Evolutionary conservation across 768 basidiomycete species (phyloP), one percentile per base, ranked within the genome.

Genomic region (Lactifluus rugatus): DNA sequence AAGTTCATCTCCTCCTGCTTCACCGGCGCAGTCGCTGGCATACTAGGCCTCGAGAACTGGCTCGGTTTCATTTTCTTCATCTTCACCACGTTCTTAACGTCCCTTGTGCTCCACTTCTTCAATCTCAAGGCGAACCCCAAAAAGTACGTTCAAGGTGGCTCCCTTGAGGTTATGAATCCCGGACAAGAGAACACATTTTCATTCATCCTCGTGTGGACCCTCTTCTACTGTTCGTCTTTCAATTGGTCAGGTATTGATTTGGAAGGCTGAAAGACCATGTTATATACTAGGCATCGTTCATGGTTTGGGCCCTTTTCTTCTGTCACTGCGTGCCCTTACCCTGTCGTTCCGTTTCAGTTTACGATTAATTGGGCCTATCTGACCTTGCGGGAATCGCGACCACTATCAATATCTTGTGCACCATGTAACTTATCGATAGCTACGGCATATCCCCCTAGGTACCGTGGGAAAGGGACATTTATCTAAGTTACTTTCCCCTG

Each of bases 131-230:
- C 83, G 3, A 75, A 74, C 32, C 84, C 87, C 0, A 65, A 71
- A 42, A 85, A 81, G 65, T 90, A 82, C 69, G 66, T 85, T 17
- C 73, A 77, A 45, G 82, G 82, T 5, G 87, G 87, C 2, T 66
- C 81, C 59, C 72, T 76, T 70, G 87, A 87, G 54, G 72, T 95
- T 37, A 72, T 85, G 48, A 91, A 86, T 61, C 86, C 93, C 0
- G 91, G 91, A 10, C 89, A 93, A 71, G 93, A 96, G 71, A 93
- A 92, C 63, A 74, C 85, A 17, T 90, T 92, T 66, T 90, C 91
- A 3, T 97, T 94, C 66, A 80, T 97, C 57, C 80, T 96, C 28
- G 85, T 88, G 21, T 97, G 93, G 93, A 97, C 93, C 36, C 74
- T 95, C 55, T 89, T 93, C 70, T 95, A 89, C 69, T 93, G 89